phyloP scores from a whole-genome alignment of 2,329 filamentous ascomycete species.

The Westerdykella sp. region DNA sequence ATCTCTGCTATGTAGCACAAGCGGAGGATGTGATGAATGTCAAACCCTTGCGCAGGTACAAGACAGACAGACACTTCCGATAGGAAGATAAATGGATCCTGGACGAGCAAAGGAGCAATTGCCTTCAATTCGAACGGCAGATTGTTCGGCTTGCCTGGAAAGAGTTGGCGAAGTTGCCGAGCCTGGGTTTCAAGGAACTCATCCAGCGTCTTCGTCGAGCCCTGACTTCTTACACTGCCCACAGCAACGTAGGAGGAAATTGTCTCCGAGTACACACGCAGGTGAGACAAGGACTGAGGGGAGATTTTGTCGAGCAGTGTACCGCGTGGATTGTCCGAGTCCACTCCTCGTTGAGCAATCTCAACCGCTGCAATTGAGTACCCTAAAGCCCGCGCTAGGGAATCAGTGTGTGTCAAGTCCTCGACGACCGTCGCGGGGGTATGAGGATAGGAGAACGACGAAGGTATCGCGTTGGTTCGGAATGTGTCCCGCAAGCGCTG shows the following conservation, averaged over 20 bases:
- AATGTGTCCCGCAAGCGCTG: conserved; percentile 52
- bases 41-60: conserved; percentile 59
- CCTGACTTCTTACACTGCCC: conserved; percentile 58
- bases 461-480: conserved; percentile 45
- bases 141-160: conserved; percentile 50
- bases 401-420: conserved; percentile 50
- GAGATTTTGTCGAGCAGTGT: conserved; percentile 79
- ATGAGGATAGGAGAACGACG: conserved; percentile 41
- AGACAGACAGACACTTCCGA: conserved; percentile 70
- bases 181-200: conserved; percentile 65
- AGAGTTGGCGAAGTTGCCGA: conserved; percentile 69
- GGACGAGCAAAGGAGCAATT: conserved; percentile 52
- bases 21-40: conserved; percentile 72
- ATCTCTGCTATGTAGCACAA: conserved; percentile 90
- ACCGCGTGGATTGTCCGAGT: conserved; percentile 59
- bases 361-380: conserved; percentile 84
- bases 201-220: conserved; percentile 55
- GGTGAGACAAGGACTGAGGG: conserved; percentile 74
- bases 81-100: conserved; percentile 74
- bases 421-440: conserved; percentile 37
- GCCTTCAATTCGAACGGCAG: conserved; percentile 41
- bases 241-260: conserved; percentile 77
- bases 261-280: conserved; percentile 84
- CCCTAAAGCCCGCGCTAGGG: conserved; percentile 62
- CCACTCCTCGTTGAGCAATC: conserved; percentile 82